Percentiles rank a stretch among this genome's conserved stretches.
phyloP scores from a whole-genome alignment of 179 eudicot genomes.

The Kewa caespitosa region DNA sequence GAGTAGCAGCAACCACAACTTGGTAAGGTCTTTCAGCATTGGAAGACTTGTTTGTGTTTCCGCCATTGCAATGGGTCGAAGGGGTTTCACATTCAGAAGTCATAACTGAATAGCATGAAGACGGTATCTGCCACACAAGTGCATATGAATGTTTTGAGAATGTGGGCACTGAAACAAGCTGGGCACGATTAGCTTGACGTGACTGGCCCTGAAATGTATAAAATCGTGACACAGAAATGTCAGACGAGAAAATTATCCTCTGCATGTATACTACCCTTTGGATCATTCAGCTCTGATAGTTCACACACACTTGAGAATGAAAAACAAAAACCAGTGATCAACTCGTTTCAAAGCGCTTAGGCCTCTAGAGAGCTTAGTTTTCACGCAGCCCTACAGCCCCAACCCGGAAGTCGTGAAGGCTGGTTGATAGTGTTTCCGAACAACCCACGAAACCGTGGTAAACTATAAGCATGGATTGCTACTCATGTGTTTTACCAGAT shows the following conservation, averaged over 20 bases:
- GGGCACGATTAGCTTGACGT: slow-evolving; percentile 1
- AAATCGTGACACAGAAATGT: not conserved
- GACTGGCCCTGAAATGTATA: slow-evolving; percentile 14
- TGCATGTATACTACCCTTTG: not conserved
- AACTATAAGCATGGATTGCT: no score
- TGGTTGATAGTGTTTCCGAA: no score
- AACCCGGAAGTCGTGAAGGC: no score
- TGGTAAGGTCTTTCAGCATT: slow-evolving; percentile 17
- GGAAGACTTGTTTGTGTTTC: not conserved
- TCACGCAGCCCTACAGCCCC: no score
- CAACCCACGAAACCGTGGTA: no score
- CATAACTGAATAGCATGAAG: slow-evolving; percentile 14
- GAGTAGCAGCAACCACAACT: slow-evolving; percentile 36
- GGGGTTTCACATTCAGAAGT: slow-evolving; percentile 4
- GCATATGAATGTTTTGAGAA: not conserved
- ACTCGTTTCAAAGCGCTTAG: no score
- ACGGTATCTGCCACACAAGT: not conserved
- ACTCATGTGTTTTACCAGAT: no score
- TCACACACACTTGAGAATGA: no score
- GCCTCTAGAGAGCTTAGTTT: not conserved
- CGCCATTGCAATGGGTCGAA: not conserved
- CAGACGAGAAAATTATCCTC: not conserved
- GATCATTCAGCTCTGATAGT: not conserved
- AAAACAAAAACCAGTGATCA: not conserved
- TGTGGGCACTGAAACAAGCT: not conserved